Conservation (phyloP, 1,284 basidiomycete genomes). For the Cryptococcus neoformans region DNA sequence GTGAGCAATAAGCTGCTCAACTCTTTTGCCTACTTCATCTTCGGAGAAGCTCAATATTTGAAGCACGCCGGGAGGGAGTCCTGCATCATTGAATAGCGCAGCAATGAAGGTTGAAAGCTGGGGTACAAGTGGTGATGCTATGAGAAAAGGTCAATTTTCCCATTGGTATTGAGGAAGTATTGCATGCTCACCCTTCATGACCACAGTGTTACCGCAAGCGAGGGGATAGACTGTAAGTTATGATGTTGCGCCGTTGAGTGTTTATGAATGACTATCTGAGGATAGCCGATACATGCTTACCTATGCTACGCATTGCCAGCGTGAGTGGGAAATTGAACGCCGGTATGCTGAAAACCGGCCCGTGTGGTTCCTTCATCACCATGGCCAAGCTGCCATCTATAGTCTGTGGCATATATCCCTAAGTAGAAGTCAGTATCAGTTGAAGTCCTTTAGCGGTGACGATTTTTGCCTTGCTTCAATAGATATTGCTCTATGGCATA, state of each 20-base stretch:
- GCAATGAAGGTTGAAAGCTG: slow-evolving; percentile 23
- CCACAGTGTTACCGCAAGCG: slow-evolving; percentile 35
- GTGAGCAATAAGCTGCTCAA: slow-evolving; percentile 59
- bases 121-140: slow-evolving; percentile 29
- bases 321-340: slow-evolving; percentile 36
- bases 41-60: slow-evolving; percentile 59
- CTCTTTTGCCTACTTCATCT: slow-evolving; percentile 53
- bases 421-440: background rate
- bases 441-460: too few relatives aligned
- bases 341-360: slow-evolving; percentile 30
- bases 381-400: slow-evolving; percentile 23
- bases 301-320: slow-evolving; percentile 29
- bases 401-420: slow-evolving; percentile 29
- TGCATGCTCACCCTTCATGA: slow-evolving; percentile 23
- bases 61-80: slow-evolving; percentile 61
- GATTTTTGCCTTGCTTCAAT: slow-evolving; percentile 13
- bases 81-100: slow-evolving; percentile 51
- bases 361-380: slow-evolving; percentile 29
- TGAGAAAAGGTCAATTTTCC: background rate
- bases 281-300: slow-evolving; percentile 9
- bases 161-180: too few relatives aligned
- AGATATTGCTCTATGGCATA: slow-evolving; percentile 16
- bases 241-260: background rate
- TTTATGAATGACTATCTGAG: background rate
- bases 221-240: slow-evolving; percentile 25